Evolutionary conservation across 352 stramenopile genomes (phyloP).

Genomic region (Phytophthora sojae): DNA sequence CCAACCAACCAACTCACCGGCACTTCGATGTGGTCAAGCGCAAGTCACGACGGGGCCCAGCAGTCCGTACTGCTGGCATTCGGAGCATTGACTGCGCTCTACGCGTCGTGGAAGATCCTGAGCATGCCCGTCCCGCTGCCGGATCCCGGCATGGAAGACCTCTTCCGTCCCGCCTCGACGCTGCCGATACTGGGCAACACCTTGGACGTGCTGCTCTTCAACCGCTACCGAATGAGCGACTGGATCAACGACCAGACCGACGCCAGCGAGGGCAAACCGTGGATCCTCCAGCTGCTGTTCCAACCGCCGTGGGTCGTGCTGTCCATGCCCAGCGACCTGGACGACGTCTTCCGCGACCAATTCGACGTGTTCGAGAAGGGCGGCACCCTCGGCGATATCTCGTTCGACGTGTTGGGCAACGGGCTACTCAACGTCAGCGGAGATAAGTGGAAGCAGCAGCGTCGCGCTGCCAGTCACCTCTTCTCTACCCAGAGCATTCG

Average conservation of each 20-base stretch:
- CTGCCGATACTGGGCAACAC: conserved; percentile 41
- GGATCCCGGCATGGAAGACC: conserved; percentile 30
- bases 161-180: conserved; percentile 35
- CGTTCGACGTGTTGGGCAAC: conserved; percentile 50
- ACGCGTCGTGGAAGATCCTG: conserved; percentile 34
- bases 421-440: conserved; percentile 57
- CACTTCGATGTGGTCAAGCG: conserved; percentile 35
- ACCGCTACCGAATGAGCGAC: conserved; percentile 48
- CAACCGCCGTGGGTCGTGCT: conserved; percentile 44
- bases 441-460: conserved; percentile 47
- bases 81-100: conserved; percentile 22
- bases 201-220: conserved; percentile 36
- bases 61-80: conserved; percentile 30
- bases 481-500: conserved; percentile 48
- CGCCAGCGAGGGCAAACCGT: conserved; percentile 37
- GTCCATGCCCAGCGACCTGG: conserved; percentile 27
- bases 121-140: conserved; percentile 30
- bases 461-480: conserved; percentile 75
- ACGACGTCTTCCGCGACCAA: conserved; percentile 38
- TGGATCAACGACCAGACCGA: conserved; percentile 56
- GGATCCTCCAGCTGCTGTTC: conserved; percentile 43
- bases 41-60: conserved; percentile 30
- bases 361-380: conserved; percentile 60
- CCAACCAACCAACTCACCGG: conserved; percentile 1
- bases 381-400: conserved; percentile 22